Conservation (phyloP, 1,284 basidiomycete species). For the Ustilago nuda region DNA sequence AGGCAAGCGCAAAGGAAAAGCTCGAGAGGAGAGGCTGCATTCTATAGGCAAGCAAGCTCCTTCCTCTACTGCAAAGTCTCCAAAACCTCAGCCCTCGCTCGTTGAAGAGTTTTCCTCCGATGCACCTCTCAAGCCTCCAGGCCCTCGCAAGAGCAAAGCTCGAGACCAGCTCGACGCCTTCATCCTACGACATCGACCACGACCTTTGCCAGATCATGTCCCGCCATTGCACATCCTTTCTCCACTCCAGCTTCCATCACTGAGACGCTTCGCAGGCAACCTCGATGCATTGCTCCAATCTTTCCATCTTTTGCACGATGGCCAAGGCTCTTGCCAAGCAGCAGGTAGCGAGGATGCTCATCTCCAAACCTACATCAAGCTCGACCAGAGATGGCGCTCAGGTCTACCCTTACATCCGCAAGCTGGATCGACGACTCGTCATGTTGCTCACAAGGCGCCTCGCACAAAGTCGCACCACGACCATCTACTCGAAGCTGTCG, state of each 20-base stretch:
- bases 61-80: neutral
- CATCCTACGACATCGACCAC: slow-evolving; percentile 33
- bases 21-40: slow-evolving; percentile 4
- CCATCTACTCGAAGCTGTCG: slow-evolving; percentile 49
- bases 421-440: slow-evolving; percentile 23
- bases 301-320: slow-evolving; percentile 47
- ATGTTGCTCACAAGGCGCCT: slow-evolving; percentile 31
- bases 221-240: slow-evolving; percentile 45
- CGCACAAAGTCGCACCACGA: slow-evolving; percentile 54
- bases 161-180: slow-evolving; percentile 40
- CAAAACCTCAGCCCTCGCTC: slow-evolving; percentile 13
- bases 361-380: slow-evolving; percentile 31
- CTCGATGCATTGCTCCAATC: slow-evolving; percentile 32
- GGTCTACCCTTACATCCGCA: slow-evolving; percentile 46
- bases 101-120: slow-evolving; percentile 22
- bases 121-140: slow-evolving; percentile 22
- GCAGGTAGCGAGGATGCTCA: slow-evolving; percentile 33
- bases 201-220: slow-evolving; percentile 35
- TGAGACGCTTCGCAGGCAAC: slow-evolving; percentile 34
- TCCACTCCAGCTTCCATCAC: slow-evolving; percentile 44
- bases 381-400: slow-evolving; percentile 45
- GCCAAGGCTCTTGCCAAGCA: slow-evolving; percentile 17
- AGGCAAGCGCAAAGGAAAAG: slow-evolving; percentile 7
- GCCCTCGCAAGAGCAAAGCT: slow-evolving; percentile 38
- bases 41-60: slow-evolving; percentile 5